These are phyloP conservation scores for Colletotrichum brevisporum DNA, from an alignment of 2,329 filamentous ascomycete genomes.

Conservation along the genomic window DNA sequence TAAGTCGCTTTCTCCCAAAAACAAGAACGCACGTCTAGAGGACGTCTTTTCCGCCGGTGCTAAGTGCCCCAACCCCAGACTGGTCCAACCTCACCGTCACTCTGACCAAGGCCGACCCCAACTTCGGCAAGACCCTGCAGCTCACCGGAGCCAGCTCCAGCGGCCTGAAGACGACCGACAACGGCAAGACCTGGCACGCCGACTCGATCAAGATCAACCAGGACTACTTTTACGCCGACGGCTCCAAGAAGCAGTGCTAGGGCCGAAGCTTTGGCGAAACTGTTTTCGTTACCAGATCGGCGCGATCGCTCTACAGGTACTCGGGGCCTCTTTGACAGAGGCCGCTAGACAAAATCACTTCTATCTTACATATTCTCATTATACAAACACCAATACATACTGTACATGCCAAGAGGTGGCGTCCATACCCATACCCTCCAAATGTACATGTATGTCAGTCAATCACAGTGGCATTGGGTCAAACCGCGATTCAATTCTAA, in stretches of 20 bases:
- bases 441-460: no score
- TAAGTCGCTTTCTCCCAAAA: fast-evolving
- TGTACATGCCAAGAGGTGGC: conserved; percentile 2
- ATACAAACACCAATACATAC: neutral
- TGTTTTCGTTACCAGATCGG: no score
- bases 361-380: neutral
- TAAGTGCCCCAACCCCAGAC: neutral
- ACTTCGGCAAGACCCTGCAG: conserved; percentile 14
- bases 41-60: neutral
- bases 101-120: conserved; percentile 4
- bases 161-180: conserved; percentile 16
- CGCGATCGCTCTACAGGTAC: no score
- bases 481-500: no score
- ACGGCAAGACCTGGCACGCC: conserved; percentile 25
- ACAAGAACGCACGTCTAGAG: neutral
- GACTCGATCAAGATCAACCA: conserved; percentile 30
- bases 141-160: neutral
- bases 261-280: neutral
- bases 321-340: neutral
- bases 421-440: no score
- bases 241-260: conserved; percentile 26
- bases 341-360: neutral
- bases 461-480: no score
- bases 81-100: conserved; percentile 14
- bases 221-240: conserved; percentile 27